Evolutionary conservation across 1,284 basidiomycete genomes (phyloP).

Genomic region (Ganoderma leucocontextum): DNA sequence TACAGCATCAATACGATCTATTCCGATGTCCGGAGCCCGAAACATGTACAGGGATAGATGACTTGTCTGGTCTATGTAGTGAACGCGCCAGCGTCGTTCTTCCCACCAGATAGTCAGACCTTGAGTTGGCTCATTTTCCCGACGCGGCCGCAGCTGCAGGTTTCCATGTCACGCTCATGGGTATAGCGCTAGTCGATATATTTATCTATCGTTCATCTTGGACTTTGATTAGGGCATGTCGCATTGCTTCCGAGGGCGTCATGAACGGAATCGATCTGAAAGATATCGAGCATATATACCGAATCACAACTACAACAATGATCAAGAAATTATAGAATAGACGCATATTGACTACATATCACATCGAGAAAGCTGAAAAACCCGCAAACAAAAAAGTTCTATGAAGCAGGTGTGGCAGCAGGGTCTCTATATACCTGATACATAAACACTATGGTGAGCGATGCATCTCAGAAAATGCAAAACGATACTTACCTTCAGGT

Average conservation of each 20-base stretch:
- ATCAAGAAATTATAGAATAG: slow-evolving; percentile 3
- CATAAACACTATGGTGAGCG: neutral
- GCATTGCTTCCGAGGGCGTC: neutral
- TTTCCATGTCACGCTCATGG: no score
- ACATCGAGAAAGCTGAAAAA: neutral
- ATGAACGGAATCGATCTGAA: neutral
- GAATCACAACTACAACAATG: neutral
- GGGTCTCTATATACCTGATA: slow-evolving; percentile 77
- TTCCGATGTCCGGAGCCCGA: neutral
- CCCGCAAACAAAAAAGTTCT: slow-evolving; percentile 1
- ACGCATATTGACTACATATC: slow-evolving; percentile 6
- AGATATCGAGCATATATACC: neutral
- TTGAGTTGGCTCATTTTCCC: no score
- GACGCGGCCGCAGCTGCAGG: no score
- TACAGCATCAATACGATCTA: neutral
- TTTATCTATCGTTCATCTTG: no score
- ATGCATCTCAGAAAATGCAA: neutral
- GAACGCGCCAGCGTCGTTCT: neutral
- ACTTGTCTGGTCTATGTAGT: neutral
- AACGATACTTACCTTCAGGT: slow-evolving; percentile 65
- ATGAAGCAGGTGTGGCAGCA: slow-evolving; percentile 46
- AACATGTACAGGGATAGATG: neutral
- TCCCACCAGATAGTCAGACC: neutral
- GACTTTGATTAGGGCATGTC: neutral
- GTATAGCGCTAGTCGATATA: no score